Conservation (phyloP, 2,329 filamentous ascomycete species). For the Ophiocordyceps camponoti-floridani region DNA sequence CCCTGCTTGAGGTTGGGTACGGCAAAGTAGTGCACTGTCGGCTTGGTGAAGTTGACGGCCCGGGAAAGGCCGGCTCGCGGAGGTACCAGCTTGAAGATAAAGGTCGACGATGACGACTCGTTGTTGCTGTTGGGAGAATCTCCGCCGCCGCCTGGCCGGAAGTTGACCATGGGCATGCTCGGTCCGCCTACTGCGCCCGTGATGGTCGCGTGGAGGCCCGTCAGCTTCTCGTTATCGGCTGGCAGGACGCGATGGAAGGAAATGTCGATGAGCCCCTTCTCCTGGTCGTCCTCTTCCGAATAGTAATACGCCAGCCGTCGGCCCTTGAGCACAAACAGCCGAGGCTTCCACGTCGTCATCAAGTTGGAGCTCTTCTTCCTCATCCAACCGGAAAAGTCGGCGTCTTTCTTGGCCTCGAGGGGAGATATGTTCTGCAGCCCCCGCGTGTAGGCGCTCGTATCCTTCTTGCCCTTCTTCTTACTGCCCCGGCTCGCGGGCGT, state of each 20-base stretch:
- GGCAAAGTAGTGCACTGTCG: slow-evolving; percentile 93
- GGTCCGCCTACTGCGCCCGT: slow-evolving; percentile 53
- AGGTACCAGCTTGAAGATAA: slow-evolving; percentile 96
- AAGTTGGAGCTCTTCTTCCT: slow-evolving; percentile 94
- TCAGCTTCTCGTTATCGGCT: slow-evolving; percentile 78
- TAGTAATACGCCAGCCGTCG: slow-evolving; percentile 92
- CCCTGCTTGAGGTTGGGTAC: slow-evolving; percentile 80
- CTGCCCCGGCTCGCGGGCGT: slow-evolving; percentile 29
- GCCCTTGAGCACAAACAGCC: slow-evolving; percentile 87
- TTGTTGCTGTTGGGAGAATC: slow-evolving; percentile 18
- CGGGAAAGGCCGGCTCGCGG: slow-evolving; percentile 73
- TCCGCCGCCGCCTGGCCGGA: slow-evolving; percentile 28
- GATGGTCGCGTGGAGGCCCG: slow-evolving; percentile 77
- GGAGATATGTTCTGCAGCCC: slow-evolving; percentile 70
- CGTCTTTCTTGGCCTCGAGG: slow-evolving; percentile 64
- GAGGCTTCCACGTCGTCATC: slow-evolving; percentile 95
- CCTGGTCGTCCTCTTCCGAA: slow-evolving; percentile 76
- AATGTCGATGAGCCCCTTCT: slow-evolving; percentile 93
- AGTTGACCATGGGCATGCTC: slow-evolving; percentile 34
- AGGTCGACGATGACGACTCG: slow-evolving; percentile 53
- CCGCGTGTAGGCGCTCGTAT: slow-evolving; percentile 82
- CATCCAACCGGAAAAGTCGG: slow-evolving; percentile 98
- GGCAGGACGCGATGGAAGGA: slow-evolving; percentile 94
- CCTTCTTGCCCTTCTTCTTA: slow-evolving; percentile 70
- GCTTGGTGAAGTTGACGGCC: slow-evolving; percentile 94